Conservation (phyloP, 805 yeast genomes). For the Jamesozyma hellenica region DNA sequence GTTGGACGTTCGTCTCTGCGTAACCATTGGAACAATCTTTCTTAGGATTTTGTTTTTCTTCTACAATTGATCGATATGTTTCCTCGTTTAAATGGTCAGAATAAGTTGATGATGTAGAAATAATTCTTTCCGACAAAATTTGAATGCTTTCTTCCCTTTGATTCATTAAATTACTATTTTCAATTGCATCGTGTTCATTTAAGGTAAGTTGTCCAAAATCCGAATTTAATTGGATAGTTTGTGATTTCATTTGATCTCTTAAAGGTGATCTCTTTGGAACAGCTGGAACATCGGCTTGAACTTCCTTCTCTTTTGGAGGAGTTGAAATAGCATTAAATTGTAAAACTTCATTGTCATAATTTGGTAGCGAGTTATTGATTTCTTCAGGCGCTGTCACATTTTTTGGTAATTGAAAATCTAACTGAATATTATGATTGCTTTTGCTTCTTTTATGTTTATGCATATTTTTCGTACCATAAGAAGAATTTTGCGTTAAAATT, state of each 20-base stretch:
- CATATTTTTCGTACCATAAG: constrained; percentile 1
- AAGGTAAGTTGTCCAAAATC: background rate
- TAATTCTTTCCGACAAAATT: constrained; percentile 7
- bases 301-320: constrained; percentile 7
- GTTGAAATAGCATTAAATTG: constrained; percentile 13
- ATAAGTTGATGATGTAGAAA: background rate
- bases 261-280: constrained; percentile 17
- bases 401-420: constrained; percentile 4
- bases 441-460: constrained; percentile 27
- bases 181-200: too few relatives aligned
- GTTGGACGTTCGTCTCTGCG: constrained; percentile 3
- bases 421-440: constrained; percentile 17
- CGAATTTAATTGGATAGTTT: background rate
- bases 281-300: background rate
- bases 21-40: background rate
- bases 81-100: background rate
- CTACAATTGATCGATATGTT: background rate
- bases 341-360: background rate
- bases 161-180: background rate
- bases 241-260: constrained; percentile 8
- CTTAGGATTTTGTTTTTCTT: background rate
- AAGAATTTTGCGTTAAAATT: constrained; percentile 5
- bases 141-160: constrained; percentile 6
- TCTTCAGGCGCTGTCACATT: background rate
- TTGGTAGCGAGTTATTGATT: background rate